These are phyloP conservation scores for Lycium barbarum DNA, from an alignment of 257 asterid species.

Conservation along the genomic window DNA sequence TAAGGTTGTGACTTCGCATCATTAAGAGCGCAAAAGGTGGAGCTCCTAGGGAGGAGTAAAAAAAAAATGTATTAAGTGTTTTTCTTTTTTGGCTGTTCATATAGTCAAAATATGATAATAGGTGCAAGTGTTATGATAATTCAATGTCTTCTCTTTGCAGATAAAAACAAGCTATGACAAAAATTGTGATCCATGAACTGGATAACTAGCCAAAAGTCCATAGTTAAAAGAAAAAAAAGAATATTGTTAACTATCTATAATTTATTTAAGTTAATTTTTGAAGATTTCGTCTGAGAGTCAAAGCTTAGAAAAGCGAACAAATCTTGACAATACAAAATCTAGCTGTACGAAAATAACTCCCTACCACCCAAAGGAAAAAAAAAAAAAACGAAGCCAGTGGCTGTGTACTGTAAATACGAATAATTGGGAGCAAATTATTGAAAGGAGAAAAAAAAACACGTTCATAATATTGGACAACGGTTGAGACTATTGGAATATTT, in stretches of 20 bases:
- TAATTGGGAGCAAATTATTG: slow-evolving; percentile 16
- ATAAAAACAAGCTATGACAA: background rate
- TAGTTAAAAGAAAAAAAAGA: background rate
- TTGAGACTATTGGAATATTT: slow-evolving; percentile 6
- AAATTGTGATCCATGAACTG: background rate
- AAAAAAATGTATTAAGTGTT: background rate
- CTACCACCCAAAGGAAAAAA: background rate
- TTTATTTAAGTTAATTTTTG: background rate
- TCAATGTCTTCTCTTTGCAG: background rate
- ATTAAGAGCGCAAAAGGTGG: too few relatives aligned
- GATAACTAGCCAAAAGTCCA: background rate
- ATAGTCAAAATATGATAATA: background rate
- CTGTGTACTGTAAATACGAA: slow-evolving; percentile 15
- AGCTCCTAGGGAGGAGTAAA: too few relatives aligned
- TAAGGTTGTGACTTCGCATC: too few relatives aligned
- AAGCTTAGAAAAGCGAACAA: background rate
- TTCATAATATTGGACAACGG: background rate
- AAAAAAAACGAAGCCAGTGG: background rate
- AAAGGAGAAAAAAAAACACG: background rate
- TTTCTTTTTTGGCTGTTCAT: background rate
- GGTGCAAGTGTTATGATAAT: background rate
- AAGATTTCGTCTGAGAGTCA: background rate
- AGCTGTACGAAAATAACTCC: slow-evolving; percentile 23
- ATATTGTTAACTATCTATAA: background rate
- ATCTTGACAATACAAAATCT: background rate